Evolutionary conservation across 148 eudicot genomes (phyloP).

Genomic region (Selenicereus undatus): DNA sequence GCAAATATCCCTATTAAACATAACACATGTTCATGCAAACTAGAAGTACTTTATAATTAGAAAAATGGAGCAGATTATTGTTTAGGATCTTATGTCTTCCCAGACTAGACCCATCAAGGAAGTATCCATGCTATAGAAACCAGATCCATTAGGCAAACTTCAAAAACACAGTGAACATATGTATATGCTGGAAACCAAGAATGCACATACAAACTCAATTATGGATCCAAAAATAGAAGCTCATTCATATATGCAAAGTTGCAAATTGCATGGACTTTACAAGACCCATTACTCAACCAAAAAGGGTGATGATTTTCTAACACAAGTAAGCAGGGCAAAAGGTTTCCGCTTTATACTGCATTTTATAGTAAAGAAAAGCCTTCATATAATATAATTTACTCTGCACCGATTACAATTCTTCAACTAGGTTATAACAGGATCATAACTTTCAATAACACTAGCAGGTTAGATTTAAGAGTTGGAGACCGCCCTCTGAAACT

Average conservation of each 20-base stretch:
- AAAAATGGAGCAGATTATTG: neutral
- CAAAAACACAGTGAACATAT: neutral
- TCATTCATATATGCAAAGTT: neutral
- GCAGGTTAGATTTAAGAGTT: neutral
- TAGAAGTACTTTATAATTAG: neutral
- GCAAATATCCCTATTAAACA: neutral
- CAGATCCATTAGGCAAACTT: neutral
- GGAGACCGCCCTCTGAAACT: neutral
- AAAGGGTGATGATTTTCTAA: too few species aligned
- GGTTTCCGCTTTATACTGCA: too few species aligned
- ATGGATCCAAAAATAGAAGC: neutral
- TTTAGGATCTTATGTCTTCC: neutral
- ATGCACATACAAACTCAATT: neutral
- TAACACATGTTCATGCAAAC: neutral
- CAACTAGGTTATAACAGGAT: neutral
- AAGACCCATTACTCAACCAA: too few species aligned
- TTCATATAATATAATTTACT: too few species aligned
- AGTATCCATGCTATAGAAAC: neutral
- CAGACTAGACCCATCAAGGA: neutral
- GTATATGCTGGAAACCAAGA: neutral
- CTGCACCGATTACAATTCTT: constrained; percentile 1
- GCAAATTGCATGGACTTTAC: too few species aligned
- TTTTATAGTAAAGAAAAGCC: too few species aligned
- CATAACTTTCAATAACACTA: neutral
- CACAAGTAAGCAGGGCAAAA: too few species aligned